Conservation (phyloP, 78 protist genomes). For the Chrysochromulina tobinii region DNA sequence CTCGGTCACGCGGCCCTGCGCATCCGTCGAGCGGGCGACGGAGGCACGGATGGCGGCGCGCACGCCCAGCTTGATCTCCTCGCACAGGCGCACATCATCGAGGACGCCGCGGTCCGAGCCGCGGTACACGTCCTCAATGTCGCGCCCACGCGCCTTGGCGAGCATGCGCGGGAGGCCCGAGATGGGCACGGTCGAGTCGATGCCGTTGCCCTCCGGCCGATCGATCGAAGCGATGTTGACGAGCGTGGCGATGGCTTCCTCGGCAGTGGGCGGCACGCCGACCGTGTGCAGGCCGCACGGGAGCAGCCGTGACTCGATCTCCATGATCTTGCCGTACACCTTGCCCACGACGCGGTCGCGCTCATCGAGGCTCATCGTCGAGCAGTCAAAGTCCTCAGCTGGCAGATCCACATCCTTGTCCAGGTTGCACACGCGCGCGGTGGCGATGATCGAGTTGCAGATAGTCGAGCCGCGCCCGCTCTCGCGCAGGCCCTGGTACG, state of each 20-base stretch:
- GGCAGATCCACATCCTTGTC: constrained; percentile 54
- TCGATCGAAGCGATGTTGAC: constrained; percentile 57
- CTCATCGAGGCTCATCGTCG: constrained; percentile 3
- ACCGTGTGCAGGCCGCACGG: constrained; percentile 63
- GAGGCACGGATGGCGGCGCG: constrained; percentile 50
- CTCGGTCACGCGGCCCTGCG: constrained; percentile 17
- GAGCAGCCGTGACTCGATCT: constrained; percentile 61
- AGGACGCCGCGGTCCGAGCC: constrained; percentile 43
- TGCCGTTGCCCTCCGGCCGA: constrained; percentile 45
- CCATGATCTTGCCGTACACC: constrained; percentile 51
- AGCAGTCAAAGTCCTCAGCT: background rate
- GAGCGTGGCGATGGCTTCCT: constrained; percentile 58
- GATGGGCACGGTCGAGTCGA: background rate
- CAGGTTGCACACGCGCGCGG: constrained; percentile 54
- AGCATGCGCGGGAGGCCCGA: constrained; percentile 39
- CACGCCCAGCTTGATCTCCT: constrained; percentile 15
- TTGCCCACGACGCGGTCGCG: constrained; percentile 52
- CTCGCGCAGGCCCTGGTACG: constrained; percentile 50
- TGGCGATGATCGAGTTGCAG: constrained; percentile 52
- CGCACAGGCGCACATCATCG: constrained; percentile 30
- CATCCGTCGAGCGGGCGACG: constrained; percentile 36
- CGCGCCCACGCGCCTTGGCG: constrained; percentile 44
- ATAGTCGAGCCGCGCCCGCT: constrained; percentile 41
- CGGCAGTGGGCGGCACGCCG: constrained; percentile 55
- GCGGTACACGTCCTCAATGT: constrained; percentile 54